Evolutionary conservation across 495 filamentous ascomycete species (phyloP).

Genomic region (Neurospora sp.): DNA sequence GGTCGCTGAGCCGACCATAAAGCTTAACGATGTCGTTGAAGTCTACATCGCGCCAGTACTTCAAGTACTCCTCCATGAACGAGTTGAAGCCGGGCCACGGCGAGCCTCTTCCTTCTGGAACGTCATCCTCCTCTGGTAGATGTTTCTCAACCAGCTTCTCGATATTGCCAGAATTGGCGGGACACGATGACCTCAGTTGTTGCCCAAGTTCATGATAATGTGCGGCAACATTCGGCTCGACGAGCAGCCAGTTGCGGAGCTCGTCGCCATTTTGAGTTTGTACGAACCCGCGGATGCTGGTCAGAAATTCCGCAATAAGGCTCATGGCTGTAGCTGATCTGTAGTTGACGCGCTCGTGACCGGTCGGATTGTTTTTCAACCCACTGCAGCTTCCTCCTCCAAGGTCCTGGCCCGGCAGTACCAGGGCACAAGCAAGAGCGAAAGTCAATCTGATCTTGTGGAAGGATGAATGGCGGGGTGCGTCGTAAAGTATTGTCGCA

Average conservation of each 20-base stretch:
- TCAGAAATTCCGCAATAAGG: slow-evolving; percentile 30
- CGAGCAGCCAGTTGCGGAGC: slow-evolving; percentile 35
- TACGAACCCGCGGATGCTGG: slow-evolving; percentile 30
- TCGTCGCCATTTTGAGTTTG: slow-evolving; percentile 27
- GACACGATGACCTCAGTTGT: slow-evolving; percentile 53
- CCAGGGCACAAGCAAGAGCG: neutral
- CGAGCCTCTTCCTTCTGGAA: slow-evolving; percentile 40
- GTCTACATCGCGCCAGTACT: slow-evolving; percentile 69
- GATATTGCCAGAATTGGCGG: slow-evolving; percentile 39
- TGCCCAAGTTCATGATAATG: slow-evolving; percentile 57
- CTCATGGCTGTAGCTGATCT: slow-evolving; percentile 19
- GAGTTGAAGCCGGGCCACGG: slow-evolving; percentile 66
- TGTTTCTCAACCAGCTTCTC: slow-evolving; percentile 50
- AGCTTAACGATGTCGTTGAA: slow-evolving; percentile 64
- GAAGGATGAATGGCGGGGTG: neutral
- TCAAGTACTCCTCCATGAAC: slow-evolving; percentile 70
- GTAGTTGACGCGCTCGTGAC: neutral
- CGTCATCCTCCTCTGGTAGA: slow-evolving; percentile 40
- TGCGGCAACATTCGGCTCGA: slow-evolving; percentile 38
- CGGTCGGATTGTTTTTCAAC: neutral
- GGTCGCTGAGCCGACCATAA: slow-evolving; percentile 58
- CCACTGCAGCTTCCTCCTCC: neutral
- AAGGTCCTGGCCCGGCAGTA: neutral
- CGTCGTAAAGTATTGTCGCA: neutral
- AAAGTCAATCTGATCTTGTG: neutral